Conservation (phyloP, 768 basidiomycete species). For the Mycena albidolilacea region DNA sequence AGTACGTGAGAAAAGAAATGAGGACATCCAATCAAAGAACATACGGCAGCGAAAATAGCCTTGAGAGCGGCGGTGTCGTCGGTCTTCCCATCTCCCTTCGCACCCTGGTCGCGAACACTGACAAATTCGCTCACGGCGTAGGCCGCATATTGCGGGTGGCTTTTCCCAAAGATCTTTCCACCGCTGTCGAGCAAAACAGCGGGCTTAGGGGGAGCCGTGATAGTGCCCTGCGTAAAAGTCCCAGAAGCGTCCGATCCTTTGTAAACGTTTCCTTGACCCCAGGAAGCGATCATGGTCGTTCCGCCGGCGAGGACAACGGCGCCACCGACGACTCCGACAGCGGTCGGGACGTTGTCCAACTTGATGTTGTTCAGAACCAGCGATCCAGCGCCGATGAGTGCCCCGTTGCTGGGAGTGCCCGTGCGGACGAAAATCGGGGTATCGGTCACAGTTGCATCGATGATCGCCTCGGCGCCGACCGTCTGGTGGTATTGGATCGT, state of each 20-base stretch:
- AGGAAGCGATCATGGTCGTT: conserved; percentile 70
- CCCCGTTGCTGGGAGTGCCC: conserved; percentile 59
- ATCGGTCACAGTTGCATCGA: conserved; percentile 72
- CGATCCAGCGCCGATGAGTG: conserved; percentile 69
- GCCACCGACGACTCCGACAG: conserved; percentile 70
- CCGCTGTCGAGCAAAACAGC: conserved; percentile 66
- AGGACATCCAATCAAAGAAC: neutral
- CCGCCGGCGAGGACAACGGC: conserved; percentile 71
- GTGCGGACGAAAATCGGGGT: conserved; percentile 74
- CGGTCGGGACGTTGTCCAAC: conserved; percentile 71
- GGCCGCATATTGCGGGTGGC: conserved; percentile 76
- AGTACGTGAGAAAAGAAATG: neutral
- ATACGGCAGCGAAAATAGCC: conserved; percentile 70
- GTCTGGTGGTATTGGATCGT: conserved; percentile 51
- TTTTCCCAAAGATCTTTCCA: conserved; percentile 73
- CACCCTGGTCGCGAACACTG: conserved; percentile 79
- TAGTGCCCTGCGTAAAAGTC: conserved; percentile 65
- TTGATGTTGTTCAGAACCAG: conserved; percentile 75
- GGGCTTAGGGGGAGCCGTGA: conserved; percentile 68
- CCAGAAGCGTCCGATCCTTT: conserved; percentile 60
- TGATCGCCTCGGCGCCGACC: conserved; percentile 71
- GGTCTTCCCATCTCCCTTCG: conserved; percentile 79
- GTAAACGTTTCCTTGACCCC: conserved; percentile 86
- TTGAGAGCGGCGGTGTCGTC: conserved; percentile 84
- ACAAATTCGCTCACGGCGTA: conserved; percentile 77